Conservation (phyloP, 352 stramenopile genomes). For the Phytopythium cucurbitacearum region DNA sequence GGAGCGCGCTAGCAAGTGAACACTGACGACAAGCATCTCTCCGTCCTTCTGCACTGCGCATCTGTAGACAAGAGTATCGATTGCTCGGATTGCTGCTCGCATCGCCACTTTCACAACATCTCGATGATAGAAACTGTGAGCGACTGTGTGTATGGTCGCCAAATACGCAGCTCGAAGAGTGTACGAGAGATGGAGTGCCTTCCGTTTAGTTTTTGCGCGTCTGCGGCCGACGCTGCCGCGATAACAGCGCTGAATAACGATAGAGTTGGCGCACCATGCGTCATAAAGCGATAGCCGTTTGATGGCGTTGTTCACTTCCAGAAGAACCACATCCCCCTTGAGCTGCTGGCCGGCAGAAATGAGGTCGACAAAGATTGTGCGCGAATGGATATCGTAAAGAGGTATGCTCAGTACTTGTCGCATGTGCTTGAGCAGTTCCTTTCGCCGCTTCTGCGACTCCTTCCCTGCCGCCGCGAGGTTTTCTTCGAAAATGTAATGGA, state of each 20-base stretch:
- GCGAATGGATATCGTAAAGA: slow-evolving; percentile 46
- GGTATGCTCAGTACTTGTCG: slow-evolving; percentile 51
- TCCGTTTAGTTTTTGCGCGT: slow-evolving; percentile 17
- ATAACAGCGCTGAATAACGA: slow-evolving; percentile 59
- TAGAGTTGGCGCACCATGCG: slow-evolving; percentile 38
- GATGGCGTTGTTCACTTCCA: slow-evolving; percentile 54
- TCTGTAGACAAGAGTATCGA: slow-evolving; percentile 38
- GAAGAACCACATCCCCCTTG: slow-evolving; percentile 64
- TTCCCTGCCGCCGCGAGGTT: slow-evolving; percentile 46
- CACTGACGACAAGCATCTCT: slow-evolving; percentile 52
- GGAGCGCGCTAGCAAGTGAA: slow-evolving; percentile 37
- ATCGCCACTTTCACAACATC: slow-evolving; percentile 15
- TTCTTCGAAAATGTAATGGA: slow-evolving; percentile 67
- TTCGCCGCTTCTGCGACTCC: slow-evolving; percentile 47
- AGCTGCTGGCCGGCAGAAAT: slow-evolving; percentile 52
- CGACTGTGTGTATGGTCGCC: not conserved
- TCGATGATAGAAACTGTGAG: slow-evolving; percentile 19
- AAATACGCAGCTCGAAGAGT: slow-evolving; percentile 1
- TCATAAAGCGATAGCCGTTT: slow-evolving; percentile 68
- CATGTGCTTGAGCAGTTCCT: slow-evolving; percentile 41
- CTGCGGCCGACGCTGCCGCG: slow-evolving; percentile 35
- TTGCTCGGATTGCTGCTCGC: slow-evolving; percentile 19
- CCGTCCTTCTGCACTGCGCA: slow-evolving; percentile 45
- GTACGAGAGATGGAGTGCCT: slow-evolving; percentile 18
- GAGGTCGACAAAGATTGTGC: slow-evolving; percentile 37